A percentile compares a stretch with the other conserved stretches of the same genome.
phyloP scores from a whole-genome alignment of 805 yeast species.

The Metschnikowia chrysomelidarum region DNA sequence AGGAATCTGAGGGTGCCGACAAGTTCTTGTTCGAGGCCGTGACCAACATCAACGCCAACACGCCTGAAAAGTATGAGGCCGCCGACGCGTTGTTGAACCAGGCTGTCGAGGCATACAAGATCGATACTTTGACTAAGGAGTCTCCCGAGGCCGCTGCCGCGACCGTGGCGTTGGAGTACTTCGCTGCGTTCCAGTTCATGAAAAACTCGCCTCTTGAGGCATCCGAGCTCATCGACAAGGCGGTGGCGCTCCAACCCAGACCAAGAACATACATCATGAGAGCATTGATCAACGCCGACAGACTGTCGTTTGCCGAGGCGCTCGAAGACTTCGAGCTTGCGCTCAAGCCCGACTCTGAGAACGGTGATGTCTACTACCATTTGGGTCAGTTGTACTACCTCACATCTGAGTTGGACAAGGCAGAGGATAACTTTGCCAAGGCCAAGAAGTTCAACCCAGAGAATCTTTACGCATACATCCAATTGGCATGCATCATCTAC shows the following conservation, averaged over 20 bases:
- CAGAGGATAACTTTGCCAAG: slow-evolving; percentile 70
- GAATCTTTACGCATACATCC: slow-evolving; percentile 84
- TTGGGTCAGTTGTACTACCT: slow-evolving; percentile 89
- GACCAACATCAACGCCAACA: slow-evolving; percentile 48
- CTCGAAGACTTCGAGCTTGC: slow-evolving; percentile 69
- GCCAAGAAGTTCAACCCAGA: slow-evolving; percentile 71
- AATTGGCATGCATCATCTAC: slow-evolving; percentile 88
- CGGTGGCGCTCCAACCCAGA: slow-evolving; percentile 69
- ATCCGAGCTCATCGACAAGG: slow-evolving; percentile 57
- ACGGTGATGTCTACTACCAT: slow-evolving; percentile 88
- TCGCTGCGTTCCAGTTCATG: slow-evolving; percentile 81
- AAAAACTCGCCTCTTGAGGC: slow-evolving; percentile 70
- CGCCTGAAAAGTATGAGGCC: slow-evolving; percentile 57
- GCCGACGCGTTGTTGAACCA: slow-evolving; percentile 60
- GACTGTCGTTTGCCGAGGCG: slow-evolving; percentile 60
- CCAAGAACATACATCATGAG: slow-evolving; percentile 79
- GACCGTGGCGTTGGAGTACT: slow-evolving; percentile 76
- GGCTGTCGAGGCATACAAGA: slow-evolving; percentile 51
- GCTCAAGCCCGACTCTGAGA: slow-evolving; percentile 59
- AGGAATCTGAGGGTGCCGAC: slow-evolving; percentile 59
- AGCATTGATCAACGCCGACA: slow-evolving; percentile 82
- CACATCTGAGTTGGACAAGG: slow-evolving; percentile 68
- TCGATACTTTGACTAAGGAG: slow-evolving; percentile 29
- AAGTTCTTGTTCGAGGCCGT: slow-evolving; percentile 65
- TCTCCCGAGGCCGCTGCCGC: slow-evolving; percentile 43